Evolutionary conservation across 805 yeast species (phyloP).

Genomic region (Nakazawaea molendinolei): DNA sequence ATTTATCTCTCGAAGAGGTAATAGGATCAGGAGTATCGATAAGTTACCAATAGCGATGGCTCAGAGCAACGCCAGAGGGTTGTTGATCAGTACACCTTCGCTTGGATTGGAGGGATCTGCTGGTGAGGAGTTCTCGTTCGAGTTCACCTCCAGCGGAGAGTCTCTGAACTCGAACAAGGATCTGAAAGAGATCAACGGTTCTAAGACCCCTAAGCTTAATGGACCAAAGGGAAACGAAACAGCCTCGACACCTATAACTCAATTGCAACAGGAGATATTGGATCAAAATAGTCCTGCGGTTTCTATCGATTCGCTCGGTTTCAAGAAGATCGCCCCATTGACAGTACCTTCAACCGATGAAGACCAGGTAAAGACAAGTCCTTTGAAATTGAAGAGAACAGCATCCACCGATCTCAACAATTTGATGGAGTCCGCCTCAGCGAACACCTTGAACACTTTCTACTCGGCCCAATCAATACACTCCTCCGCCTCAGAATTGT

Average conservation of each 20-base stretch:
- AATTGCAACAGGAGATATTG: constrained; percentile 7
- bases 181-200: too few relatives aligned
- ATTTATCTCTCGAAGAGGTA: too few relatives aligned
- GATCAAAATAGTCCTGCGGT: constrained; percentile 13
- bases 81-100: too few relatives aligned
- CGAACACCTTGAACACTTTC: constrained; percentile 9
- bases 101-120: too few relatives aligned
- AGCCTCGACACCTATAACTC: constrained; percentile 6
- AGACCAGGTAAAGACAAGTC: constrained; percentile 4
- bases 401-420: background rate
- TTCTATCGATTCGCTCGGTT: constrained; percentile 14
- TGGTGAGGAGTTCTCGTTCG: too few relatives aligned
- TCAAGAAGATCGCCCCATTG: constrained; percentile 12
- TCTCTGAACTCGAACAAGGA: too few relatives aligned
- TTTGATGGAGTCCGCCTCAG: constrained; percentile 2
- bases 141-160: too few relatives aligned
- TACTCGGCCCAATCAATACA: constrained; percentile 7
- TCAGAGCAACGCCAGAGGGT: too few relatives aligned
- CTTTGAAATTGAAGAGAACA: constrained; percentile 3
- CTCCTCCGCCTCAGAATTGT: constrained; percentile 5
- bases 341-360: constrained; percentile 4
- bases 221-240: too few relatives aligned
- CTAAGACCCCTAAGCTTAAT: too few relatives aligned
- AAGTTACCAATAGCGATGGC: too few relatives aligned
- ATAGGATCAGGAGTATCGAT: too few relatives aligned